Conservation (phyloP, 2,329 filamentous ascomycete genomes). For the Penicillium fuscoglaucum region DNA sequence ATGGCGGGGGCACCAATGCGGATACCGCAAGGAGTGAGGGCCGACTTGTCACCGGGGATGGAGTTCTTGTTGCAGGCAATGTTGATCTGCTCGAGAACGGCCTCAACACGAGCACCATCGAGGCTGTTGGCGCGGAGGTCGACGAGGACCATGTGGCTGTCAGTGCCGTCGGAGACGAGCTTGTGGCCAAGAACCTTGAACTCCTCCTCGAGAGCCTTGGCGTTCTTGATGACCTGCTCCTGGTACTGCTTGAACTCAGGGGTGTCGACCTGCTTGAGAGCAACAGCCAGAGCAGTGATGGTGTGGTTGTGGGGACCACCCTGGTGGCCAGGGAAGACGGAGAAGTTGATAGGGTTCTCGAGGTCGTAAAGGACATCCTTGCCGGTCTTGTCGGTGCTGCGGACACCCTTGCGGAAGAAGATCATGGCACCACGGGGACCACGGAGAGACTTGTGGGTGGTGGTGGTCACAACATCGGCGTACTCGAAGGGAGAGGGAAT, state of each 20-base stretch:
- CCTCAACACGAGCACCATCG: constrained; percentile 90
- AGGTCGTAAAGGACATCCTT: constrained; percentile 86
- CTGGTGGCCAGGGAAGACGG: constrained; percentile 97
- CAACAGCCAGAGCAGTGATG: constrained; percentile 91
- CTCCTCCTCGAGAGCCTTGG: constrained; percentile 80
- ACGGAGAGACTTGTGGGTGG: constrained; percentile 94
- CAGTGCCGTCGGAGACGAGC: constrained; percentile 89
- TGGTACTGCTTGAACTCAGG: constrained; percentile 93
- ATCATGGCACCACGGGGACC: constrained; percentile 96
- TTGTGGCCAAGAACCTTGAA: constrained; percentile 71
- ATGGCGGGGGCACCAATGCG: constrained; percentile 97
- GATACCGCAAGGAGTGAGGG: constrained; percentile 89
- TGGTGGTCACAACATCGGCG: constrained; percentile 95
- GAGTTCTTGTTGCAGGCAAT: constrained; percentile 99
- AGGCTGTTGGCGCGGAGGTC: constrained; percentile 87
- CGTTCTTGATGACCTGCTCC: constrained; percentile 83
- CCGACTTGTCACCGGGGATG: constrained; percentile 95
- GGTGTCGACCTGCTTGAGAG: constrained; percentile 86
- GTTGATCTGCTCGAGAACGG: constrained; percentile 95
- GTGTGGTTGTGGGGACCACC: constrained; percentile 99
- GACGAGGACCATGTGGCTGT: constrained; percentile 92
- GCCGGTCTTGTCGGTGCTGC: constrained; percentile 82
- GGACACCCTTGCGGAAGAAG: constrained; percentile 93
- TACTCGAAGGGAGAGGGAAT: constrained; percentile 85
- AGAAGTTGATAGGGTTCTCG: constrained; percentile 89